Conservation (phyloP, 2,329 filamentous ascomycete genomes). For the Calycina marina region DNA sequence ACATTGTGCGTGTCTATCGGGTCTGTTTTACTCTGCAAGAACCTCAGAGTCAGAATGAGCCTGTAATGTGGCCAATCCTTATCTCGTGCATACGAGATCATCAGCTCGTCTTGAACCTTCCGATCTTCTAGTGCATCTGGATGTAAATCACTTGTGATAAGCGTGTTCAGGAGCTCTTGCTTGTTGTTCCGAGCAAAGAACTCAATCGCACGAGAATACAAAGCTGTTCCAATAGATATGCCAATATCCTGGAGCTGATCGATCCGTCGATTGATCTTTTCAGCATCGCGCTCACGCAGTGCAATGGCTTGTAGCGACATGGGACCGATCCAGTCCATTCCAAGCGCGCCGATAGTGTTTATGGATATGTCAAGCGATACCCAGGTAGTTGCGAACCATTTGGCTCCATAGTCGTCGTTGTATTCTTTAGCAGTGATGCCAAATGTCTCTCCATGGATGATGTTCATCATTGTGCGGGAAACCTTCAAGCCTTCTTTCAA, state of each 20-base stretch:
- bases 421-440: constrained; percentile 30
- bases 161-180: constrained; percentile 17
- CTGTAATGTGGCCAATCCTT: constrained; percentile 37
- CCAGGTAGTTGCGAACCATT: constrained; percentile 66
- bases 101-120: constrained; percentile 36
- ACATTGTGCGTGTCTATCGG: constrained; percentile 30
- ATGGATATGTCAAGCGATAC: constrained; percentile 61
- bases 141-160: constrained; percentile 43
- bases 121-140: constrained; percentile 45
- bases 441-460: constrained; percentile 18
- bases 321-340: constrained; percentile 58
- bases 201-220: constrained; percentile 51
- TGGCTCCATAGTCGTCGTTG: constrained; percentile 60
- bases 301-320: constrained; percentile 66
- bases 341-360: constrained; percentile 53
- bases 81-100: constrained; percentile 34
- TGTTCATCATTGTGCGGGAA: constrained; percentile 22
- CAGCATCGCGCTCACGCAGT: constrained; percentile 41
- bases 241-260: constrained; percentile 43
- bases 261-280: constrained; percentile 44
- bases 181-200: constrained; percentile 46
- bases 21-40: constrained; percentile 25
- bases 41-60: constrained; percentile 38
- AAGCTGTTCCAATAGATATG: constrained; percentile 45
- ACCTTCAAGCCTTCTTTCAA: constrained; percentile 8